Evolutionary conservation across 2,329 filamentous ascomycete species (phyloP), one percentile per base, ranked within the genome.

Genomic region (Pseudocercospora eumusae): DNA sequence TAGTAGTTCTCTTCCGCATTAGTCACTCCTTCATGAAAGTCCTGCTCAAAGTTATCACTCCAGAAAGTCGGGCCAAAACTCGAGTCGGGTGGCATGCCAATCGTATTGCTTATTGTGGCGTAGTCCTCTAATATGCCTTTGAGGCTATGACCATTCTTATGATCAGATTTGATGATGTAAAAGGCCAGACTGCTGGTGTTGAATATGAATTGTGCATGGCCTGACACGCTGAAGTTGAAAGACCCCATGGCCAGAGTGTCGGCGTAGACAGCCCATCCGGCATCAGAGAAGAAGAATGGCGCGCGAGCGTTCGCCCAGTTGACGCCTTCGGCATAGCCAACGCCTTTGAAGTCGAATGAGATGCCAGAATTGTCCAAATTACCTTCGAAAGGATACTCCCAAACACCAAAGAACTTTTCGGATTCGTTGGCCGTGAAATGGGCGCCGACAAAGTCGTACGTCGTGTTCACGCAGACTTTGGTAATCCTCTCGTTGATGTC

Each of bases 21-120:
- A 28, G 21, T 23, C 15, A 52, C 47, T n/a, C 25, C 44, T 52
- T 28, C 47, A 10, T 52, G 47, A 10, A 52, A 52, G 47, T 52
- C 44, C 18, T 52, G 47, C 47, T 28, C 23, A 9, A 52, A 52
- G 7, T 52, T 28, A 18, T 28, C 47, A 18, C 25, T 52, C 25
- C 21, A 52, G 23, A 28, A 52, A 15, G 21, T 52, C 8, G 47
- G 21, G 15, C 25, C 47, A 52, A 27, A 52, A 10, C 21, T n/a
- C 15, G 47, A 52, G 10, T 28, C 47, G 7, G 25, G 47, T 2
- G 47, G 47, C 47, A 52, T 52, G 20, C 47, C 47, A 28, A 52
- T 52, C 13, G 47, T 52, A 10, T 52, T 52, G 13, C 47, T 52
- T n/a, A 31, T n/a, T 1, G 10, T 25, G 11, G 21, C 47, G 25